Percentiles rank a stretch among this genome's conserved stretches.
Conservation (phyloP, 2,329 filamentous ascomycete species). For the Exophiala aquamarina region DNA sequence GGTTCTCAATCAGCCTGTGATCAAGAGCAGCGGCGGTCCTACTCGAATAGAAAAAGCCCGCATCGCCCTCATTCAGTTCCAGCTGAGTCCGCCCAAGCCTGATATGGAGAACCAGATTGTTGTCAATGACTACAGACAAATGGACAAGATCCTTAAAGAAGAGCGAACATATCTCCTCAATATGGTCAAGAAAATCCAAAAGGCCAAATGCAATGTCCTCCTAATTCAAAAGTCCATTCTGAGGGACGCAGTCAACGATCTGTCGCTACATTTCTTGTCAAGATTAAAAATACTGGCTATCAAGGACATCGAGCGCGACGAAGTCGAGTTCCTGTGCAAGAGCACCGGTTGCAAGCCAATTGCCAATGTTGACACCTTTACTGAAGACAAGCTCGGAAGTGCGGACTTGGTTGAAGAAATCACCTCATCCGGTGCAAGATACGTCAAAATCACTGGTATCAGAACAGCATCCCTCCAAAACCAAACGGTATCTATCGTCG, state of each 20-base stretch:
- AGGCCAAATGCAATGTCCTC: conserved; percentile 98
- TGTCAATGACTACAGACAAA: conserved; percentile 98
- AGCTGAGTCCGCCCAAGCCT: conserved; percentile 95
- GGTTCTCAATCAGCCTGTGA: conserved; percentile 85
- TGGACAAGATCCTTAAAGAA: conserved; percentile 99
- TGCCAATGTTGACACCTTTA: conserved; percentile 97
- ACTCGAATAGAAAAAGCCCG: conserved; percentile 93
- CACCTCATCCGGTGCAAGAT: conserved; percentile 80
- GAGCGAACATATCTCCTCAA: conserved; percentile 97
- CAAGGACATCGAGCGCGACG: conserved; percentile 98
- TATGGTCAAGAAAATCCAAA: conserved; percentile 99
- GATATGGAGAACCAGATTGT: conserved; percentile 99
- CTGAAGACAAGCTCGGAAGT: conserved; percentile 93
- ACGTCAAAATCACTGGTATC: conserved; percentile 93
- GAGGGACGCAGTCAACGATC: conserved; percentile 94
- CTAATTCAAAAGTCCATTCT: conserved; percentile 99
- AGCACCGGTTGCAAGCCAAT: conserved; percentile 98
- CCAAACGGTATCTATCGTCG: conserved; percentile 90
- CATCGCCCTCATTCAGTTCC: conserved; percentile 97
- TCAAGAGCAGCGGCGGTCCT: conserved; percentile 91
- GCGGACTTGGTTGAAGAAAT: conserved; percentile 94
- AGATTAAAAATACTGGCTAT: conserved; percentile 94
- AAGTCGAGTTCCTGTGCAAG: conserved; percentile 99
- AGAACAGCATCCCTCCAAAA: conserved; percentile 61
- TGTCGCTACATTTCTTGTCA: conserved; percentile 94